Base-by-base conservation (phyloP, 129 eudicot genomes). In the Flaveria bidentis region DNA sequence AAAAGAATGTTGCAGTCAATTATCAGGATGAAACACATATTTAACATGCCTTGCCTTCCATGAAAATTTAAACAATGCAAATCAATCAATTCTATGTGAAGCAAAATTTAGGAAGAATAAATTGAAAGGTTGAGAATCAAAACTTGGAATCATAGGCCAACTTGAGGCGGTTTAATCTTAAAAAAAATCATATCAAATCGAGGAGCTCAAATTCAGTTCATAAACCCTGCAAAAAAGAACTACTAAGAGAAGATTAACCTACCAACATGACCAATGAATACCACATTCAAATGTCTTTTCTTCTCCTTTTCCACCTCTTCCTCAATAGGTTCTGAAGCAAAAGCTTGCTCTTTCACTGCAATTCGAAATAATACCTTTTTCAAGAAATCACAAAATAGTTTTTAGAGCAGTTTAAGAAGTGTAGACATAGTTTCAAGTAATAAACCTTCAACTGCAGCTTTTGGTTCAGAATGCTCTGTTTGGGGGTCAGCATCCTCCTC, bases 261-360 rank as follows among this genome's bases (percentile, higher is more conserved):
- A 93, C 98, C 98, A 68, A 93, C 98, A 79, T 93, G 98, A 46
- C 98, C 98, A 67, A 93, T 93, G 72, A 90, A 93, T 47, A 93
- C 98, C 50, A 83, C 98, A 85, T 93, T 93, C 87, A 93, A 72
- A 71, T 93, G 98, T 1, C 98, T 77, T 78, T 93, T 93, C 82
- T 69, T 88, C 18, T 83, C 70, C 44, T 65, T 89, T 57, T 82
- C 91, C 58, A 9, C 75, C 33, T 62, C 90, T 15, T 87, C 88
- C 49, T 83, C 92, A 20, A 16, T 45, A 56, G 72, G 84, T 56
- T 86, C 91, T 45, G 81, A 77, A 58, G 69, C 76, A 77, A 46
- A 18, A 67, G 82, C 87, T 47, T 83, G 77, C 33, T 83, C 85
- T 76, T 77, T 84, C 36, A 53, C 89, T 86, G 87, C 56, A 62